Evolutionary conservation across 1,139 yeast genomes (phyloP).

Genomic region (Debaryomyces nepalensis): DNA sequence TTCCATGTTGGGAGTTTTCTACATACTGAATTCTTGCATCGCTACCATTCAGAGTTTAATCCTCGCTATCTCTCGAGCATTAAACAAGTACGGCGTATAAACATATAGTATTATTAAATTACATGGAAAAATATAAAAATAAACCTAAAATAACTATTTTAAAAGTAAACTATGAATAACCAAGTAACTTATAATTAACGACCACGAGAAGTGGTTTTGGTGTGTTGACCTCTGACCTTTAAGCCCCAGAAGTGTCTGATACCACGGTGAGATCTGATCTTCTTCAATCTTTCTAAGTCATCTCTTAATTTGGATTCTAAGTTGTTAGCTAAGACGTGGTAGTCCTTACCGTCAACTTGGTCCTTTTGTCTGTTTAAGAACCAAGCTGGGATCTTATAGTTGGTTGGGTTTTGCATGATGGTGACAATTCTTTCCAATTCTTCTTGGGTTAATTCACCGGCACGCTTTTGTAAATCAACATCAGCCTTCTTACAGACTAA

Average conservation of each 20-base stretch:
- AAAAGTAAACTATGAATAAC: slow-evolving; percentile 16
- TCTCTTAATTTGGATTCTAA: slow-evolving; percentile 99
- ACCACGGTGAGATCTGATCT: slow-evolving; percentile 99
- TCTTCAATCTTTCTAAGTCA: slow-evolving; percentile 99
- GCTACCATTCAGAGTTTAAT: too few species aligned
- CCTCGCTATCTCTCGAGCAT: too few species aligned
- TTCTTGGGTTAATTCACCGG: slow-evolving; percentile 99
- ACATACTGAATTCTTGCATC: too few species aligned
- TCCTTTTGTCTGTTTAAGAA: slow-evolving; percentile 99
- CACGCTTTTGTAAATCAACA: slow-evolving; percentile 97
- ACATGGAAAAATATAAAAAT: slow-evolving; percentile 23
- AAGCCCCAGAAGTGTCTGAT: slow-evolving; percentile 99
- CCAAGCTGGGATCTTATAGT: slow-evolving; percentile 99
- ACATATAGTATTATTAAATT: slow-evolving; percentile 25
- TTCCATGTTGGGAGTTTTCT: too few species aligned
- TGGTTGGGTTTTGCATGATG: slow-evolving; percentile 99
- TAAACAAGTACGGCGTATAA: slow-evolving; percentile 4
- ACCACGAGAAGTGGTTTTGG: slow-evolving; percentile 99
- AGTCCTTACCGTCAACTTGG: slow-evolving; percentile 97
- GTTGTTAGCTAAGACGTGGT: slow-evolving; percentile 98
- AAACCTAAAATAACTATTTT: slow-evolving; percentile 15
- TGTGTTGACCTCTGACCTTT: slow-evolving; percentile 98
- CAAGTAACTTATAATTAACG: slow-evolving; percentile 40
- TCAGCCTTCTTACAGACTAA: slow-evolving; percentile 99
- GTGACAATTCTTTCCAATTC: slow-evolving; percentile 99